Base-by-base conservation (phyloP, 208 protist species). In the Crithidia thermophila region DNA sequence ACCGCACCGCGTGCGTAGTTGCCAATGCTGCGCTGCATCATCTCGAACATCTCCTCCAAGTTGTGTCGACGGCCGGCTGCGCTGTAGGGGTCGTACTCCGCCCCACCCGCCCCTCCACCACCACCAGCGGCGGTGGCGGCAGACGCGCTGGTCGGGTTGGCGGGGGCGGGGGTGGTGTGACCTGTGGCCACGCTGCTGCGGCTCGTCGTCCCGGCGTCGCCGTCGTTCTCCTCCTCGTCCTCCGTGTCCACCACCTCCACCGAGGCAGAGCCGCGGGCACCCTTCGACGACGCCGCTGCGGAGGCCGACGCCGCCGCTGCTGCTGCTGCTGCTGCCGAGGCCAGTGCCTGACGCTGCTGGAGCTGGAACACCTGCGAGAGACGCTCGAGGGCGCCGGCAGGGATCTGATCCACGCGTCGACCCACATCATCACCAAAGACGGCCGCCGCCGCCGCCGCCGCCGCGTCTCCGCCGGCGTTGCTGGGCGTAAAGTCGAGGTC, bases 21-120 rank as follows among this genome's bases (percentile, higher is more conserved):
- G 31, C 58, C 58, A 28, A 67, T 66, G 30, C 59, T 74, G 20
- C 68, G 73, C 39, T 79, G 73, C 67, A 79, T 67, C 67, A 74
- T 53, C 43, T 69, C 73, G 18, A 74, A 70, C 56, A 79, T 67
- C 46, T 79, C 73, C 46, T 74, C 67, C 16, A 63, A n/a, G 39
- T 70, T 74, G 45, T 64, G 51, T 3, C 67, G 56, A 16, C 56
- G 45, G 13, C 49, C 39, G 9, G 67, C 65, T 1, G 55, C 49
- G 14, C 55, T 63, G 39, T 47, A 56, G 39, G 51, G 25, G 31
- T 69, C 55, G 45, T 39, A 21, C 25, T 64, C 55, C 25, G 39
- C 33, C 4, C 47, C 51, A 40, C 52, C 4, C 33, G 21, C 34
- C 13, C 37, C 39, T 8, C 56, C 56, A 25, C n/a, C 27, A 20